Evolutionary conservation across 208 protist genomes (phyloP), one percentile per base, ranked within the genome.

Genomic region (Polymyxa betae): DNA sequence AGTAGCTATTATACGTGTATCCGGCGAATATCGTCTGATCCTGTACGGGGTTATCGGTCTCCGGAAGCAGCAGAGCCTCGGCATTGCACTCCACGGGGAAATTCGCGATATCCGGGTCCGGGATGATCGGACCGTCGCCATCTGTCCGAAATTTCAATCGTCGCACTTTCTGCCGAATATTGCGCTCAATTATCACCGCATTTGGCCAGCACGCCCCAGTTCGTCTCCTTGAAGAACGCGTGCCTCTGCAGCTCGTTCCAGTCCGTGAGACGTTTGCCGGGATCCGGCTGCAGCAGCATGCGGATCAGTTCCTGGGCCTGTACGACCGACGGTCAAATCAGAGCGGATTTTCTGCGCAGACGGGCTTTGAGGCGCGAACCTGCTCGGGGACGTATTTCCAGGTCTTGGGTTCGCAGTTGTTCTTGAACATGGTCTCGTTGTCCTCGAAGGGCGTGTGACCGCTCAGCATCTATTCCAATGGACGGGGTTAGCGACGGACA

Each of bases 21-120:
- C n/a, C 72, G 5, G 5, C 16, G 72, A 82, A 82, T 35, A 82
- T 82, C 35, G 72, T 82, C 72, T 82, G 72, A 43, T 82, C 72
- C 16, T 5, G 16, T 20, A 82, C 40, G 12, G 72, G 72, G 35
- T 35, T 82, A 82, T 82, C 72, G 72, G 72, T 35, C 72, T 82
- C 72, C 5, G 72, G 72, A 5, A 82, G 5, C 5, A 82, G 72
- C 72, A 82, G n/a, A 5, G 72, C 72, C 72, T 82, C 72, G 5
- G 72, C 72, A 43, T 82, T 82, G 72, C 72, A 82, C 35, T 82
- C 72, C 5, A 82, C 40, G 12, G 72, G 72, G n/a, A 82, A 82
- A 43, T 82, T 82, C 16, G 72, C 72, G 35, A 82, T 82, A 43
- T 82, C 72, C 12, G 72, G 72, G n/a, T 82, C 72, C 12, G 72